phyloP scores from a whole-genome alignment of 495 filamentous ascomycete species.

The Aspergillus heteromorphus region DNA sequence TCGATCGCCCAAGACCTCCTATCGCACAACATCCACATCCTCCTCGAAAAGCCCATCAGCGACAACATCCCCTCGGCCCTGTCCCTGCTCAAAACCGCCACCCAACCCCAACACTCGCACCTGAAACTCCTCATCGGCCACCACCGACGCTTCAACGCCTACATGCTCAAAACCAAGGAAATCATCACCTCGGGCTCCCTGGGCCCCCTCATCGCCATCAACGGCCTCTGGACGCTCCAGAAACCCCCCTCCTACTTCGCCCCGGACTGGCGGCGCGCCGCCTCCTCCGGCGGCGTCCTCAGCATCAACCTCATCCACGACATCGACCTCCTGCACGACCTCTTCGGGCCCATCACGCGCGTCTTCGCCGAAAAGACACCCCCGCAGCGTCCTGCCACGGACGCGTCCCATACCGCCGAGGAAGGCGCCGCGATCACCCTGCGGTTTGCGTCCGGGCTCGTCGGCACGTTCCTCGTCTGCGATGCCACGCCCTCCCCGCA shows the following conservation, averaged over 20 bases:
- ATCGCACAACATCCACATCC: slow-evolving; percentile 43
- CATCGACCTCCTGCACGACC: slow-evolving; percentile 52
- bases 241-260: slow-evolving; percentile 51
- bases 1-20: slow-evolving; percentile 46
- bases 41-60: slow-evolving; percentile 56
- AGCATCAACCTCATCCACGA: slow-evolving; percentile 58
- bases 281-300: slow-evolving; percentile 41
- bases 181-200: slow-evolving; percentile 34
- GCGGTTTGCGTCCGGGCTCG: slow-evolving; percentile 50
- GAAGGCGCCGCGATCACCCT: slow-evolving; percentile 54
- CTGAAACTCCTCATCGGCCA: slow-evolving; percentile 53
- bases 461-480: slow-evolving; percentile 52
- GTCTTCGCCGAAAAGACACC: slow-evolving; percentile 46
- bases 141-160: slow-evolving; percentile 57
- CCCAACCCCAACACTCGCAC: slow-evolving; percentile 17
- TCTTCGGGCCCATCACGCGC: slow-evolving; percentile 49
- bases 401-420: slow-evolving; percentile 39
- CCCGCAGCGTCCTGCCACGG: slow-evolving; percentile 32
- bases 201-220: slow-evolving; percentile 46
- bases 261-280: slow-evolving; percentile 42
- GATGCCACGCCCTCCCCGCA: slow-evolving; percentile 49
- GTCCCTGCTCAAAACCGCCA: slow-evolving; percentile 22
- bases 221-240: slow-evolving; percentile 49
- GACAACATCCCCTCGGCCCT: slow-evolving; percentile 38
- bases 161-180: slow-evolving; percentile 45